Evolutionary conservation across 768 basidiomycete species (phyloP).

Genomic region (Gymnopilus junonius): DNA sequence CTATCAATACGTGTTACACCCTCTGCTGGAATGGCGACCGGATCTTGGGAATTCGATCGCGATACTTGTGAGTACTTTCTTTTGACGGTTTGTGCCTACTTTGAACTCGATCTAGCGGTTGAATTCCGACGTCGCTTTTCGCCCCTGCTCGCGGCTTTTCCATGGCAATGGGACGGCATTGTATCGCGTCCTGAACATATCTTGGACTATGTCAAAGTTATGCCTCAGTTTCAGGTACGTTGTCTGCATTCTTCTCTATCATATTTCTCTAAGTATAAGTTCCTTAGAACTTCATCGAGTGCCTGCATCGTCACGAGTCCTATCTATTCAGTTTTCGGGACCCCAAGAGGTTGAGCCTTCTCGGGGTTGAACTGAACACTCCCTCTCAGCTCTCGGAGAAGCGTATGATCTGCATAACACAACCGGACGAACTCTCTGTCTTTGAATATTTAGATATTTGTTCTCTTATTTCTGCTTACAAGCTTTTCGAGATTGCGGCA

Average conservation of each 20-base stretch:
- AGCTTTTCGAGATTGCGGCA: neutral
- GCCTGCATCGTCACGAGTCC: neutral
- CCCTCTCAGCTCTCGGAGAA: neutral
- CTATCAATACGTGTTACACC: too few relatives aligned
- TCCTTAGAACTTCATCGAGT: neutral
- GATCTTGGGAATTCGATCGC: neutral
- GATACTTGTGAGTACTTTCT: neutral
- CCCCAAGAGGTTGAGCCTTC: neutral
- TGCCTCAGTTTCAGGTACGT: neutral
- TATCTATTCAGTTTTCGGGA: neutral
- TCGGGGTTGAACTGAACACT: neutral
- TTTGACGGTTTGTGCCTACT: neutral
- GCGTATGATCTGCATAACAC: neutral
- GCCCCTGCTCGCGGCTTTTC: neutral
- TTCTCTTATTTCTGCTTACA: neutral
- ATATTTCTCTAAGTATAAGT: neutral
- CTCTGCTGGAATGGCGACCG: neutral
- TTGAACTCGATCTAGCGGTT: neutral
- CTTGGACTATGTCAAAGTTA: neutral
- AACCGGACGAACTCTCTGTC: neutral
- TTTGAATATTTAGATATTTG: neutral
- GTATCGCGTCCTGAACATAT: neutral
- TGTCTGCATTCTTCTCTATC: too few relatives aligned
- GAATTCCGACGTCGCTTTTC: neutral
- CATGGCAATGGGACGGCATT: neutral